phyloP scores from a whole-genome alignment of 805 yeast species.

The Metschnikowia reukaufii region DNA sequence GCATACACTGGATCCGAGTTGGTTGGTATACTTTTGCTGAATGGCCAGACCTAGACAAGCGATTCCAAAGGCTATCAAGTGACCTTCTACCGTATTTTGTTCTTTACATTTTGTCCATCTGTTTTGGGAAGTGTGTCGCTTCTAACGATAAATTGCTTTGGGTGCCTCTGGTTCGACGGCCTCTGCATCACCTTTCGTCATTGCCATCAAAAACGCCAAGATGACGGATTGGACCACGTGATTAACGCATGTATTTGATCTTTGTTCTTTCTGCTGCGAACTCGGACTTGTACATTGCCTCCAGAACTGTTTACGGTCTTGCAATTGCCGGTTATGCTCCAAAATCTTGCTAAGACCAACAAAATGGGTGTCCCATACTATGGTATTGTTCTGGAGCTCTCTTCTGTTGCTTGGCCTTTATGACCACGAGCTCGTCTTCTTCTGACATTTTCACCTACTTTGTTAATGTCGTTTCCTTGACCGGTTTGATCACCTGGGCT shows the following conservation, averaged over 20 bases:
- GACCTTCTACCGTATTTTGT: conserved; percentile 62
- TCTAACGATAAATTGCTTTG: conserved; percentile 21
- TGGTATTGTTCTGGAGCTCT: conserved; percentile 48
- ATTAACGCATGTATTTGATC: conserved; percentile 23
- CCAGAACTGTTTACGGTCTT: conserved; percentile 23
- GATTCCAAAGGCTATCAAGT: conserved; percentile 70
- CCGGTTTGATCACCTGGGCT: conserved; percentile 75
- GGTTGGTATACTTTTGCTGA: conserved; percentile 77
- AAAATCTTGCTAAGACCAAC: conserved; percentile 46
- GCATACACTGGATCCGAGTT: conserved; percentile 71
- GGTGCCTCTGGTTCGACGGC: conserved; percentile 19
- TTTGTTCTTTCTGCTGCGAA: conserved; percentile 25
- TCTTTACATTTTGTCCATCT: conserved; percentile 61
- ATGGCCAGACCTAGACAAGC: conserved; percentile 63
- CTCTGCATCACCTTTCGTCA: conserved; percentile 24
- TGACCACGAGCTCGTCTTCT: conserved; percentile 61
- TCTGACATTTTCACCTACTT: conserved; percentile 63
- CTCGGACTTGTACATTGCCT: conserved; percentile 24
- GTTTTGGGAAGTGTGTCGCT: conserved; percentile 61
- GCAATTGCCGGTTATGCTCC: conserved; percentile 24
- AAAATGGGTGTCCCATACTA: conserved; percentile 70
- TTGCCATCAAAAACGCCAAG: conserved; percentile 24
- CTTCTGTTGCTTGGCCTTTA: conserved; percentile 67
- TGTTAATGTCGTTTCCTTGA: conserved; percentile 74
- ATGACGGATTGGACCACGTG: conserved; percentile 24